A percentile compares a stretch with the other conserved stretches of the same genome.
These are phyloP conservation scores for Umbelopsis ramanniana DNA, from an alignment of 192 early-diverging fungal genomes.

Conservation along the genomic window DNA sequence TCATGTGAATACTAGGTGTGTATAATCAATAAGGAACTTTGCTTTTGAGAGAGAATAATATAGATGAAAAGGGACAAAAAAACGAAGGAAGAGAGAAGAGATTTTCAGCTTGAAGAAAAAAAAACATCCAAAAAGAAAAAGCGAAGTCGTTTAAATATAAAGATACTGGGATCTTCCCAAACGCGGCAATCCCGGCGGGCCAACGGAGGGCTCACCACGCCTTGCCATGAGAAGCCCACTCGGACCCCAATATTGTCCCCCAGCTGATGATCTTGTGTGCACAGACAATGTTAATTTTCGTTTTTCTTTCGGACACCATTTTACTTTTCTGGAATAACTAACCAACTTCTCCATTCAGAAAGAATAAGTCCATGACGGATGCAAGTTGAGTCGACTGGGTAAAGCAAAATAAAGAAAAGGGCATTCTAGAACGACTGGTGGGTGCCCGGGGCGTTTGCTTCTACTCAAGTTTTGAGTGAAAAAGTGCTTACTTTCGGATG, in stretches of 20 bases:
- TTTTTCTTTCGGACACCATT: neutral
- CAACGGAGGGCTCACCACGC: neutral
- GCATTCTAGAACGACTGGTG: no score
- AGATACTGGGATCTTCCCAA: neutral
- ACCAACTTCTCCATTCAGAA: no score
- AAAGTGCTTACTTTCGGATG: no score
- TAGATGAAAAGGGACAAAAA: neutral
- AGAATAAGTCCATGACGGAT: no score
- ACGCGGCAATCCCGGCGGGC: slow-evolving; percentile 3
- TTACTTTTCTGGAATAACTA: neutral
- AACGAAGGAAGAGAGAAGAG: neutral
- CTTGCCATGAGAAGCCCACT: neutral
- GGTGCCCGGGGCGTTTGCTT: no score
- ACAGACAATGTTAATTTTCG: slow-evolving; percentile 1
- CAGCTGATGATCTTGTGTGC: slow-evolving; percentile 18
- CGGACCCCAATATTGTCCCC: slow-evolving; percentile 6
- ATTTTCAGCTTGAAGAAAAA: slow-evolving; percentile 2
- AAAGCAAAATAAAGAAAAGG: no score
- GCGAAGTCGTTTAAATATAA: neutral
- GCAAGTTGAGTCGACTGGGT: no score
- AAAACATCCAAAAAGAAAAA: slow-evolving; percentile 6
- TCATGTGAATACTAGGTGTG: neutral
- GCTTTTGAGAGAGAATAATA: neutral
- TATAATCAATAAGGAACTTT: neutral
- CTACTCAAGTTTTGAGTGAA: no score